Percentiles rank a stretch among this genome's conserved stretches.
Evolutionary conservation across 1,284 basidiomycete genomes (phyloP).

Genomic region (Tilletiaria anomala): DNA sequence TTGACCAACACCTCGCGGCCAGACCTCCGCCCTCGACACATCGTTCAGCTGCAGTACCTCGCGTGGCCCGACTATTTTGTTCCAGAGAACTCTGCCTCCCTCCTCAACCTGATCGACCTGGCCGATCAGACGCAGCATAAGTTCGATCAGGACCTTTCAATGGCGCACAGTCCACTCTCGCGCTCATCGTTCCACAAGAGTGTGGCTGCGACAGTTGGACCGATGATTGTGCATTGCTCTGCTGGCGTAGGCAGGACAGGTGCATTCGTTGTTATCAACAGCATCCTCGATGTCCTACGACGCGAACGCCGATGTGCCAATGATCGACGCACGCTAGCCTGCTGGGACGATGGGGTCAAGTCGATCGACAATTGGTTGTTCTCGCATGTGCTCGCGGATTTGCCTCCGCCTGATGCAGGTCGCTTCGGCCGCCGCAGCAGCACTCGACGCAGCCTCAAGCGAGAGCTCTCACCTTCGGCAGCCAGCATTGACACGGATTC

Average conservation of each 20-base stretch:
- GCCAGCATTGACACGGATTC: no score
- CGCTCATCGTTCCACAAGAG: slow-evolving; percentile 15
- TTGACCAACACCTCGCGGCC: slow-evolving; percentile 12
- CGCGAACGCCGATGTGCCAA: slow-evolving; percentile 2
- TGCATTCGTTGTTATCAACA: slow-evolving; percentile 30
- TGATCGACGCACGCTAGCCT: neutral
- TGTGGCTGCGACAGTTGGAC: slow-evolving; percentile 37
- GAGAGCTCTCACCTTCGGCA: no score
- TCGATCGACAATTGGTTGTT: no score
- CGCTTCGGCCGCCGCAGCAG: no score
- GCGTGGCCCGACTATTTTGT: slow-evolving; percentile 38
- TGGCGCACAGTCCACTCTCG: neutral
- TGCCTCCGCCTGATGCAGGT: no score
- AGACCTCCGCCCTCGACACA: slow-evolving; percentile 6
- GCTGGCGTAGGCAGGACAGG: slow-evolving; percentile 36
- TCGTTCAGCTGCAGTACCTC: slow-evolving; percentile 32
- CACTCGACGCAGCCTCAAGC: no score
- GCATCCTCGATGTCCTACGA: slow-evolving; percentile 22
- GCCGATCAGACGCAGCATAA: slow-evolving; percentile 15
- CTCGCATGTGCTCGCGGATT: no score
- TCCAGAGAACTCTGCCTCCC: slow-evolving; percentile 20
- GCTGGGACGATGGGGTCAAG: slow-evolving; percentile 8
- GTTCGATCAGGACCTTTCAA: slow-evolving; percentile 11
- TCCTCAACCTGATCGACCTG: slow-evolving; percentile 23
- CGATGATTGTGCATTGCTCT: slow-evolving; percentile 37